These are phyloP conservation scores for Hagleromyces aurorensis DNA, from an alignment of 805 yeast species.

Conservation along the genomic window DNA sequence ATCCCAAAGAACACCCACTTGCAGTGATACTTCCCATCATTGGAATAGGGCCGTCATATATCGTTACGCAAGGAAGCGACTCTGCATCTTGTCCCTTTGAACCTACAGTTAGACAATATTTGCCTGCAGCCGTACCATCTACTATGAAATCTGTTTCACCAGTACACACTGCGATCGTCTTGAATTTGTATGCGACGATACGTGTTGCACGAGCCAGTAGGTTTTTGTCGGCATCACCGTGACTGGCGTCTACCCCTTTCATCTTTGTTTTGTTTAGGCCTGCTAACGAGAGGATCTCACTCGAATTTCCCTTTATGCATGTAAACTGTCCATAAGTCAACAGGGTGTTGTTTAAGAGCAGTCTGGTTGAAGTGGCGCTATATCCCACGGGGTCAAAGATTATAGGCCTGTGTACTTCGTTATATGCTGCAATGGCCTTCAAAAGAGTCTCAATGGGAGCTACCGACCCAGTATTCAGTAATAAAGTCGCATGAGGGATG, in stretches of 20 bases:
- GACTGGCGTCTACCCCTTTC: constrained; percentile 66
- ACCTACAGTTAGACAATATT: constrained; percentile 13
- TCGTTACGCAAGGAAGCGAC: constrained; percentile 25
- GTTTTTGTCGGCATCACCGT: constrained; percentile 16
- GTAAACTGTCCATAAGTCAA: constrained; percentile 50
- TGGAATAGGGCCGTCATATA: constrained; percentile 49
- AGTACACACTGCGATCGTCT: constrained; percentile 61
- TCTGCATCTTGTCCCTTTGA: constrained; percentile 11
- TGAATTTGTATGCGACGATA: constrained; percentile 41
- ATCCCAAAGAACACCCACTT: constrained; percentile 76
- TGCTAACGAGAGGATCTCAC: constrained; percentile 65
- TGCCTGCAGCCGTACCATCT: constrained; percentile 35
- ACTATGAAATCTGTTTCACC: constrained; percentile 50
- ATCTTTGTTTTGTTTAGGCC: constrained; percentile 38
- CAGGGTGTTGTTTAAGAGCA: constrained; percentile 38
- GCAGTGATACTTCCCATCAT: constrained; percentile 70
- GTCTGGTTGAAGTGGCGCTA: constrained; percentile 66
- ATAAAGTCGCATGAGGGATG: constrained; percentile 45
- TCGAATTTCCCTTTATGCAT: constrained; percentile 78
- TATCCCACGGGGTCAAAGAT: constrained; percentile 91
- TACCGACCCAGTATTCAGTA: constrained; percentile 73
- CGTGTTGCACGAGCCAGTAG: constrained; percentile 36
- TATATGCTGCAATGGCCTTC: constrained; percentile 52
- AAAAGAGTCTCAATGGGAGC: constrained; percentile 39
- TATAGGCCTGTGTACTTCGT: constrained; percentile 47